A percentile compares a stretch with the other conserved stretches of the same genome.
Conservation (phyloP, 2,329 filamentous ascomycete genomes). For the Beauveria rudraprayagi region DNA sequence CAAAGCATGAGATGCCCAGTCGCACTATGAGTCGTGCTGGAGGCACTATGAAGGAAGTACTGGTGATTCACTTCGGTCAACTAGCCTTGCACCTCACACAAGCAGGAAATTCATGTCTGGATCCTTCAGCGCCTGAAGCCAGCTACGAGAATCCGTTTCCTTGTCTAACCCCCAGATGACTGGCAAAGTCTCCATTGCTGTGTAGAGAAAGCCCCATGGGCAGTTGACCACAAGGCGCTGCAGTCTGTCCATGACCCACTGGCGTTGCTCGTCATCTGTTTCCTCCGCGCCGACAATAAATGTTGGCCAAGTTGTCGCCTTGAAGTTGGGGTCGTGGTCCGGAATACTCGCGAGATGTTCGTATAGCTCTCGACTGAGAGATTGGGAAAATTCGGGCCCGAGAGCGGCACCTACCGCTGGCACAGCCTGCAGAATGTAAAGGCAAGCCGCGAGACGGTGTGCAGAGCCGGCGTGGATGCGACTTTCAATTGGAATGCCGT, state of each 20-base stretch:
- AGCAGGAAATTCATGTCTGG: constrained; percentile 36
- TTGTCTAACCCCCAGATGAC: constrained; percentile 34
- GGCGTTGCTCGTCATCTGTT: constrained; percentile 31
- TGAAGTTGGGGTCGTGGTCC: constrained; percentile 43
- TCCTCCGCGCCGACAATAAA: constrained; percentile 49
- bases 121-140: constrained; percentile 37
- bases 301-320: constrained; percentile 48
- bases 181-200: constrained; percentile 37
- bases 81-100: constrained; percentile 21
- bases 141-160: constrained; percentile 24
- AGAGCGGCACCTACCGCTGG: constrained; percentile 22
- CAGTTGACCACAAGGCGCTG: constrained; percentile 31
- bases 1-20: background rate
- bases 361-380: constrained; percentile 38
- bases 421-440: constrained; percentile 38
- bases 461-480: constrained; percentile 34
- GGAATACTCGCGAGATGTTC: constrained; percentile 39
- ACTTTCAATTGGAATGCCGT: constrained; percentile 26
- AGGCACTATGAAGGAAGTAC: background rate
- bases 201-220: constrained; percentile 42
- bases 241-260: constrained; percentile 41
- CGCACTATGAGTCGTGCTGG: background rate
- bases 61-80: background rate
- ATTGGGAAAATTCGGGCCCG: constrained; percentile 21
- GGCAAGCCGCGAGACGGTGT: constrained; percentile 35